Conservation (phyloP, 306 rosid species). For the Cucumis cinereus region DNA sequence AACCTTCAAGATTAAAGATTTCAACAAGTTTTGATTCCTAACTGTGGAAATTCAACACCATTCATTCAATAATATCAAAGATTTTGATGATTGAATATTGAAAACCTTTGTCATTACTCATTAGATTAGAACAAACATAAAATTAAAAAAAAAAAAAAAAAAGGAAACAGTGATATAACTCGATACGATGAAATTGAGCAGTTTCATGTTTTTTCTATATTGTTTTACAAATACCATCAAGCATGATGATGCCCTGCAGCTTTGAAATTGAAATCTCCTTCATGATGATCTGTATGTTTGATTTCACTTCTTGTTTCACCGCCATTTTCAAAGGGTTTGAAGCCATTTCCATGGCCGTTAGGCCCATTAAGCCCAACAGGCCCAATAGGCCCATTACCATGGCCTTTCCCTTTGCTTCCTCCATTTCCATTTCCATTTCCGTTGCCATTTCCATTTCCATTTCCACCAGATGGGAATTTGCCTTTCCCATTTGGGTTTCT, state of each 20-base stretch:
- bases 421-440: neutral
- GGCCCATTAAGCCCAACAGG: neutral
- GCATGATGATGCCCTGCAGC: neutral
- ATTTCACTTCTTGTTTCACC: constrained; percentile 27
- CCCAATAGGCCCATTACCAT: neutral
- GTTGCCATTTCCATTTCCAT: neutral
- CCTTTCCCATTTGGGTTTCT: constrained; percentile 23
- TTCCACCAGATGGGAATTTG: constrained; percentile 5
- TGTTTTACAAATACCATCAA: neutral
- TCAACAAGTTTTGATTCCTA: neutral
- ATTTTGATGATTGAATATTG: neutral
- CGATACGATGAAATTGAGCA: neutral
- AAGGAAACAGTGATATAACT: neutral
- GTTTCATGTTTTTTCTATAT: neutral
- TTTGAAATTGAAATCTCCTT: constrained; percentile 24
- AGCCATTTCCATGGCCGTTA: neutral
- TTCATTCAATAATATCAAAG: neutral
- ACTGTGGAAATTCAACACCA: neutral
- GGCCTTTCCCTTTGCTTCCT: constrained; percentile 14
- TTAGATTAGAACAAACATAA: neutral
- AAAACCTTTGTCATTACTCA: neutral
- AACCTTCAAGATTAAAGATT: neutral
- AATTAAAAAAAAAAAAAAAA: neutral
- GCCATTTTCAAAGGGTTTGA: constrained; percentile 14
- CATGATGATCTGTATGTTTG: constrained; percentile 16